These are phyloP conservation scores for Colletotrichum tofieldiae DNA, from an alignment of 2,329 filamentous ascomycete species.

Conservation along the genomic window DNA sequence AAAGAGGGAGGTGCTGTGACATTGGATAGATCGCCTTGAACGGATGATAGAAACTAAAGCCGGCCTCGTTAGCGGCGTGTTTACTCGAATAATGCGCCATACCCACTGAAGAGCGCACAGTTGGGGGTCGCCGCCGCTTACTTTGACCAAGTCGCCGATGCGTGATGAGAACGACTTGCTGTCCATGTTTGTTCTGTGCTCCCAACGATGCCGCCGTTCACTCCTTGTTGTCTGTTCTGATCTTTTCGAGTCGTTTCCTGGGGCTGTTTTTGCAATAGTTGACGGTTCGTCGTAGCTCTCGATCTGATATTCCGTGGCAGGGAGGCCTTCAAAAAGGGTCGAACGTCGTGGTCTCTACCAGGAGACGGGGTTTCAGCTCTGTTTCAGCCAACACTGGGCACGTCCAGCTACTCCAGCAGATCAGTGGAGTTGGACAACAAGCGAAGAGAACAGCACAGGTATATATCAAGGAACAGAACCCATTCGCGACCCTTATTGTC, in stretches of 20 bases:
- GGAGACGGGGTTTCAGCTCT: conserved; percentile 37
- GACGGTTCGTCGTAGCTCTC: background rate
- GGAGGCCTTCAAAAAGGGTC: conserved; percentile 5
- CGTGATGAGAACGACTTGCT: conserved; percentile 42
- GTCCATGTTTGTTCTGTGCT: conserved; percentile 35
- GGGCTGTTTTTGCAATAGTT: too few species aligned
- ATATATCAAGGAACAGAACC: conserved; percentile 4
- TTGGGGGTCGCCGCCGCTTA: conserved; percentile 11
- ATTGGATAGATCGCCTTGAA: conserved; percentile 67
- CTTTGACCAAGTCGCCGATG: conserved; percentile 43
- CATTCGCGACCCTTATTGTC: background rate
- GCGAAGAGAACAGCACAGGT: background rate
- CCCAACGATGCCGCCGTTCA: background rate
- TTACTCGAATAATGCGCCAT: conserved; percentile 1
- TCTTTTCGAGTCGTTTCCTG: background rate
- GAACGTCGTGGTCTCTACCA: conserved; percentile 1
- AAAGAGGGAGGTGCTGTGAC: conserved; percentile 67
- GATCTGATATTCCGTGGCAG: background rate
- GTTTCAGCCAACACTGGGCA: conserved; percentile 36
- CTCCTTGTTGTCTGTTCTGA: background rate
- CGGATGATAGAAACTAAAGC: conserved; percentile 42
- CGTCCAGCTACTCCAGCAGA: conserved; percentile 23
- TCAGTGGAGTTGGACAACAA: conserved; percentile 13
- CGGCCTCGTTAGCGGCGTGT: conserved; percentile 8
- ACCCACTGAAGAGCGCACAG: background rate